Base-by-base conservation (phyloP, 495 filamentous ascomycete species). In the Neurospora sp. region DNA sequence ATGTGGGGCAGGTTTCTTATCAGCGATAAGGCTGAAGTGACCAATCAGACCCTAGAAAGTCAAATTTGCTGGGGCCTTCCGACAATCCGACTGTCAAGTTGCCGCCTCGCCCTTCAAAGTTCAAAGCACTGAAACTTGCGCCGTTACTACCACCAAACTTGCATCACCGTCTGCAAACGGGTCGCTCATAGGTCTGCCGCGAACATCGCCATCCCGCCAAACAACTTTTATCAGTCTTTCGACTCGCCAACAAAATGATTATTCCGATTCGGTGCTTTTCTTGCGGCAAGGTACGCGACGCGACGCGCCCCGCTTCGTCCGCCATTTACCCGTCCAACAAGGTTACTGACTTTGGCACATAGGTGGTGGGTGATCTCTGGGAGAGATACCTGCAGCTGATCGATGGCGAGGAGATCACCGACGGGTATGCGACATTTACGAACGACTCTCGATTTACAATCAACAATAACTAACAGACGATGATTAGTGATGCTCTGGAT, bases 201-300 rank as follows among this genome's bases (percentile, higher is more conserved):
- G 3, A 35, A 65, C 27, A 65, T 65, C 27, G 12, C 53, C 14
- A 65, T 65, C 27, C 14, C 27, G 27, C 12, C 27, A 65, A 65
- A 16, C 27, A 65, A 17, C 14, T 17, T 35, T 65, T 2, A 8
- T 17, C 31, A 65, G 69, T 27, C 14, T 20, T 59, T 70, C n/a
- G 12, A 71, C 59, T 10, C 44, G 16, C 37, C 65, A 70, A 65
- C 83, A 89, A 82, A 69, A 99, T 99, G 96, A 99, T 99, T 81
- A 98, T 99, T 77, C 96, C 96, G 1, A 91, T 99, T 74, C 92
- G 96, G 74, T 99, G 96, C 84, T 99, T 99, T 85, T 98, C 96
- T 70, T 99, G 96, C 80, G 96, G 96, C 79, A 99, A 98, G 91
- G 96, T 97, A 81, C 37, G 81, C 69, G n/a, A 27, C 37, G 42